Base-by-base conservation (phyloP, 2,329 filamentous ascomycete genomes). In the Hymenoscyphus occultus region DNA sequence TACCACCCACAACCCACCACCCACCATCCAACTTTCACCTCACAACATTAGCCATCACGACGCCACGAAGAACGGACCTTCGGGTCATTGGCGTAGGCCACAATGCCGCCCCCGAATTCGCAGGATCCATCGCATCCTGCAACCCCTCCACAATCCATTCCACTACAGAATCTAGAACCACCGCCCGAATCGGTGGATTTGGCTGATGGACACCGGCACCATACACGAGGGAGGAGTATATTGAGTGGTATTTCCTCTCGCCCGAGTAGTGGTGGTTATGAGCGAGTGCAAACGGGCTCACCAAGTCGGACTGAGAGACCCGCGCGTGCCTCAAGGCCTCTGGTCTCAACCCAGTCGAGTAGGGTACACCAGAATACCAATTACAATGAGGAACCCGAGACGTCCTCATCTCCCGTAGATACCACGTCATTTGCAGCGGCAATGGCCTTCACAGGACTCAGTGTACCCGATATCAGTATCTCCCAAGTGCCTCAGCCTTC, bases 141-240 rank as follows among this genome's bases (percentile, higher is more conserved):
- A 35, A 77, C 79, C 57, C 75, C 77, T 65, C 79, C 81, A 66
- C 84, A 84, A 73, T 88, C 89, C 68, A 93, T 95, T 78, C 90
- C 90, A 66, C 80, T 94, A 65, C 88, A 88, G 76, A 85, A 89
- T 71, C 80, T 91, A 32, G 65, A 71, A 70, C 76, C 71, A 13
- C 74, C 74, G 59, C 72, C 75, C n/a, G 74, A 75, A 66, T 70
- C 71, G 14, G 66, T 64, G 32, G 70, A 73, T 57, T 35, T 70
- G 51, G 70, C 64, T 62, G 70, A 73, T 68, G 72, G 69, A 59
- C 65, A 59, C 39, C 66, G 65, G 40, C 66, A 71, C 54, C 70
- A 72, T 61, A 72, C 61, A n/a, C 70, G 75, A 14, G 74, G 74
- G 32, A 72, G 74, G 60, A 75, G 71, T 66, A 66, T 76, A 31